These are phyloP conservation scores for Cyclotella kingstonii DNA, from an alignment of 108 stramenopile genomes.

Conservation along the genomic window DNA sequence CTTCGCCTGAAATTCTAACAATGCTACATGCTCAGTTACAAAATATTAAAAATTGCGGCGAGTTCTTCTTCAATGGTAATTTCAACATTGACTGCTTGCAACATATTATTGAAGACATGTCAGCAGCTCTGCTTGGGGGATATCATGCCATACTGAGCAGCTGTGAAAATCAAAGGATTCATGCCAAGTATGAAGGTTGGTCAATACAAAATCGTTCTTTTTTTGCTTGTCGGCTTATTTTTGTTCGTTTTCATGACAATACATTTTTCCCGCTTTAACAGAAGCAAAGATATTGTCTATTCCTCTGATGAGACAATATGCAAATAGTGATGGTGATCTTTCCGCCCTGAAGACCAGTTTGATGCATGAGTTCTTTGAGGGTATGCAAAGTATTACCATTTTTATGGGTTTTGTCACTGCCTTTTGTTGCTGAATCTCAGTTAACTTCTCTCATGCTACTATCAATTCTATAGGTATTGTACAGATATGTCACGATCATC, in stretches of 20 bases:
- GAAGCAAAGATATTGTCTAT: conserved; percentile 23
- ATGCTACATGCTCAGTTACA: conserved; percentile 20
- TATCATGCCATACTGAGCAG: conserved; percentile 7
- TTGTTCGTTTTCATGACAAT: background rate
- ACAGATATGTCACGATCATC: conserved; percentile 46
- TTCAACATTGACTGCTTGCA: conserved; percentile 1
- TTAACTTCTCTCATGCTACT: background rate
- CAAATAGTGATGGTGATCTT: conserved; percentile 24
- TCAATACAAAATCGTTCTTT: background rate
- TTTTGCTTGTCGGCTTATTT: background rate
- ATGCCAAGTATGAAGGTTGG: conserved; percentile 21
- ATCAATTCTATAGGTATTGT: conserved; percentile 18
- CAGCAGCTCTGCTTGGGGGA: conserved; percentile 19
- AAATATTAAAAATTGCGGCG: conserved; percentile 9
- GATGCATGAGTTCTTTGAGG: conserved; percentile 34
- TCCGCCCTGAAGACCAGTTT: conserved; percentile 26
- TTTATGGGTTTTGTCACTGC: background rate
- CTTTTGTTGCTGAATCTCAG: background rate
- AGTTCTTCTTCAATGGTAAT: conserved; percentile 6
- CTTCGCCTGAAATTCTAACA: conserved; percentile 15
- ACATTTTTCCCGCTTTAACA: background rate
- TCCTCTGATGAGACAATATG: conserved; percentile 26
- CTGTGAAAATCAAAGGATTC: conserved; percentile 1
- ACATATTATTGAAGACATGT: conserved; percentile 23
- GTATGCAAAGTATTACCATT: background rate